Evolutionary conservation across 1,139 yeast species (phyloP).

Genomic region (Yamadazyma diddensiae): DNA sequence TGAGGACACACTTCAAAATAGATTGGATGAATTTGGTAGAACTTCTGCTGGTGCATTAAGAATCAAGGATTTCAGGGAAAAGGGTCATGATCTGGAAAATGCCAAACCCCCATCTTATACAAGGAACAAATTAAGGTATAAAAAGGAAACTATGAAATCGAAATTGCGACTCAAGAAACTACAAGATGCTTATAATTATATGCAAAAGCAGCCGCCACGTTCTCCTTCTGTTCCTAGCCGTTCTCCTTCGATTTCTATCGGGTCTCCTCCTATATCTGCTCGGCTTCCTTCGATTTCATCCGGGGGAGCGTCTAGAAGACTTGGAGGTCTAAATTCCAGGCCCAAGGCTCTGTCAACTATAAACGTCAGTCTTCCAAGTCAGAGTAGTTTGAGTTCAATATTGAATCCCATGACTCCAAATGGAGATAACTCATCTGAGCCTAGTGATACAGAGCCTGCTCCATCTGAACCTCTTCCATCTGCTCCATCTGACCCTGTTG

Average conservation of each 20-base stretch:
- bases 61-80: slow-evolving; percentile 64
- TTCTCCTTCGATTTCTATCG: no score
- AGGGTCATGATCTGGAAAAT: slow-evolving; percentile 34
- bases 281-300: not conserved
- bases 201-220: not conserved
- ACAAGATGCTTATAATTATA: slow-evolving; percentile 2
- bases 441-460: no score
- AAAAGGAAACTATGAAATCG: not conserved
- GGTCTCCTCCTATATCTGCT: not conserved
- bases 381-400: no score
- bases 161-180: slow-evolving; percentile 1
- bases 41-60: slow-evolving; percentile 76
- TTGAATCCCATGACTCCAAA: no score
- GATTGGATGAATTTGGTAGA: slow-evolving; percentile 81
- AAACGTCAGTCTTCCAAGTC: no score
- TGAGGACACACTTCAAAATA: slow-evolving; percentile 84
- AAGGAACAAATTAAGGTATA: slow-evolving; percentile 29
- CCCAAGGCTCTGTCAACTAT: no score
- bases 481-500: no score
- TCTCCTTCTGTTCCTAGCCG: no score
- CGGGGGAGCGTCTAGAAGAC: no score
- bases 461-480: no score
- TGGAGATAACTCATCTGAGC: no score
- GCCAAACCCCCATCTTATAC: slow-evolving; percentile 83
- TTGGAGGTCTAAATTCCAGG: no score